phyloP scores from a whole-genome alignment of 2,329 filamentous ascomycete species.

The Xylariaceae sp. region DNA sequence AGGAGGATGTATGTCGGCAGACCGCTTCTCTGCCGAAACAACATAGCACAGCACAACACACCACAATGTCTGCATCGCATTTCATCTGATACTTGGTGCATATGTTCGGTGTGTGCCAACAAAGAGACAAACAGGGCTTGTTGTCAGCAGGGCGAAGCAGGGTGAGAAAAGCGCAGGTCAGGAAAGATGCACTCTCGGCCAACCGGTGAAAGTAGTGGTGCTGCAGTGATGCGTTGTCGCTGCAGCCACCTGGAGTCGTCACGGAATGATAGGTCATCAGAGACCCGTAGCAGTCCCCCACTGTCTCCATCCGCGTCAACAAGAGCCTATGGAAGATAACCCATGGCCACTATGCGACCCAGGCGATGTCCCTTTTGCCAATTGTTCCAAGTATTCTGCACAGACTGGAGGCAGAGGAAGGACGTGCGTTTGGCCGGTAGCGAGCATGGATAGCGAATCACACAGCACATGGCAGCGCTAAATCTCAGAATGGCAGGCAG shows the following conservation, averaged over 20 bases:
- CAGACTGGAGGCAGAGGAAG: too few species aligned
- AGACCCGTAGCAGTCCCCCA: conserved; percentile 33
- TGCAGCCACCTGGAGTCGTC: conserved; percentile 42
- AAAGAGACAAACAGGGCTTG: conserved; percentile 5
- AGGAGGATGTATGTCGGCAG: too few species aligned
- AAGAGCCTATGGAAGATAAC: conserved; percentile 29
- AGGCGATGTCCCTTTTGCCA: conserved; percentile 45
- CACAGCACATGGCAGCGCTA: too few species aligned
- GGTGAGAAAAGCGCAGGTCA: conserved; percentile 11
- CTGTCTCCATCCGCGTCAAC: conserved; percentile 21
- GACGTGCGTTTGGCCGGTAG: too few species aligned
- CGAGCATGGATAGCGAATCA: too few species aligned
- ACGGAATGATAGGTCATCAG: conserved; percentile 43
- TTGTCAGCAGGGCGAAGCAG: conserved; percentile 7
- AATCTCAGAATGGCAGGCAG: neutral
- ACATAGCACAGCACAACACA: too few species aligned
- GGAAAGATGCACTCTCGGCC: conserved; percentile 5
- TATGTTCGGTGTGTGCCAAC: too few species aligned
- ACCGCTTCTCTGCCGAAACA: too few species aligned
- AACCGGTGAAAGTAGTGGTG: conserved; percentile 12
- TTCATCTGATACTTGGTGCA: too few species aligned
- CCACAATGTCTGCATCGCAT: too few species aligned
- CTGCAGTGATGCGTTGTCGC: conserved; percentile 41
- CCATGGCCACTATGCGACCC: conserved; percentile 43
- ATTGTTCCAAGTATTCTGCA: too few species aligned